These are phyloP conservation scores for Vicia villosa DNA, from an alignment of 306 rosid species.

Conservation along the genomic window DNA sequence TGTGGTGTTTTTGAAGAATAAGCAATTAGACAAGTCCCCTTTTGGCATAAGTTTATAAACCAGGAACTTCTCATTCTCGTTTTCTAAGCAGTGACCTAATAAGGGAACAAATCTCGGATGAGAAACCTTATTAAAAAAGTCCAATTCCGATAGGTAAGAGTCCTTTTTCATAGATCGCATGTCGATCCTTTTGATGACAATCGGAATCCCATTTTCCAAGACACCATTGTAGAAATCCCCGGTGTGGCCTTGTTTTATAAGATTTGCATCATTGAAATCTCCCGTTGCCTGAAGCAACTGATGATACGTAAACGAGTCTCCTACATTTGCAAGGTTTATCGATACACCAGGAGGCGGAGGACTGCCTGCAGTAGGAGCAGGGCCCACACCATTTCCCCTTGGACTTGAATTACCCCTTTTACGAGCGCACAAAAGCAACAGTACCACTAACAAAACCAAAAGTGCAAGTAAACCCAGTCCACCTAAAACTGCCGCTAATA, in stretches of 20 bases:
- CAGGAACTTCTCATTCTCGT: conserved; percentile 79
- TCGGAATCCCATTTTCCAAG: conserved; percentile 70
- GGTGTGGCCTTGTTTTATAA: conserved; percentile 77
- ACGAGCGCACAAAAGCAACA: conserved; percentile 45
- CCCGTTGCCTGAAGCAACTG: conserved; percentile 78
- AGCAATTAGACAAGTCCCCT: conserved; percentile 78
- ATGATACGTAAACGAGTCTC: conserved; percentile 73
- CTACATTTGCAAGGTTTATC: conserved; percentile 56
- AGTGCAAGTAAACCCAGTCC: conserved; percentile 62
- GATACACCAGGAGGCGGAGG: conserved; percentile 55
- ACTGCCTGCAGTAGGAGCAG: conserved; percentile 53
- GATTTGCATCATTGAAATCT: conserved; percentile 64
- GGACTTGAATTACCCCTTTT: conserved; percentile 50
- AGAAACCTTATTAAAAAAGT: conserved; percentile 73
- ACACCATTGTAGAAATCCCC: conserved; percentile 84
- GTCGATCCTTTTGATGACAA: conserved; percentile 73
- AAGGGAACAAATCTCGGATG: conserved; percentile 81
- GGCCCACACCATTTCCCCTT: conserved; percentile 59
- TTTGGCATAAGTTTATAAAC: conserved; percentile 82
- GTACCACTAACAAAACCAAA: conserved; percentile 43
- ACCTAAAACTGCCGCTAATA: conserved; percentile 76
- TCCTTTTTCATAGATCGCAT: conserved; percentile 54
- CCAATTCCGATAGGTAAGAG: conserved; percentile 64
- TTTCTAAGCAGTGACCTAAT: conserved; percentile 83
- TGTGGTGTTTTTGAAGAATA: conserved; percentile 55